These are phyloP conservation scores for Penicillium sp. DNA, from an alignment of 2,329 filamentous ascomycete genomes.

Conservation along the genomic window DNA sequence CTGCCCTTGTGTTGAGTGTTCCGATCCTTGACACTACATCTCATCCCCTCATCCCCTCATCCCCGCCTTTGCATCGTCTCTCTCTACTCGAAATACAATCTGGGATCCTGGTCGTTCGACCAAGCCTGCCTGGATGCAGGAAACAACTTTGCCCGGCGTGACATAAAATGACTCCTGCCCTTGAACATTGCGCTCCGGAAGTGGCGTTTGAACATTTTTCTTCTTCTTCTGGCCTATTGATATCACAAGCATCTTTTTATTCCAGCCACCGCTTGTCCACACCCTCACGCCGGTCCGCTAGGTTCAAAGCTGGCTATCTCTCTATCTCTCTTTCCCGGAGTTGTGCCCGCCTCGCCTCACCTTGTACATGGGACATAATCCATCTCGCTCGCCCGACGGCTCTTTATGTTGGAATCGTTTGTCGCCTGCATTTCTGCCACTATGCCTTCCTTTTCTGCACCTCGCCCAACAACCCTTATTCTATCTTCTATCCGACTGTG, in stretches of 20 bases:
- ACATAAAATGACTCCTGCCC: conserved; percentile 5
- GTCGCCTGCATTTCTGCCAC: not conserved
- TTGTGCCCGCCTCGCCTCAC: not conserved
- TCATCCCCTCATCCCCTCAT: not conserved
- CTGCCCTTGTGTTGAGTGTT: not conserved
- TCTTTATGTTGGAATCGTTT: not conserved
- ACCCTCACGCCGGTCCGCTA: not conserved
- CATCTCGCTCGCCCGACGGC: not conserved
- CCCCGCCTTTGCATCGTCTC: not conserved
- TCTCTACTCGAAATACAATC: not conserved
- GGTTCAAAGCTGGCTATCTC: not conserved
- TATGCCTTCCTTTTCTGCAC: conserved; percentile 16
- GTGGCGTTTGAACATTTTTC: conserved; percentile 21
- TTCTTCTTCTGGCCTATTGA: conserved; percentile 5
- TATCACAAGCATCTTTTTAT: conserved; percentile 7
- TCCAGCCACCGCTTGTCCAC: not conserved
- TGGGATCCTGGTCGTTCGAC: conserved; percentile 11
- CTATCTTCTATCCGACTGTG: not conserved
- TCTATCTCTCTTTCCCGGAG: not conserved
- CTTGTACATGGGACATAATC: conserved; percentile 13
- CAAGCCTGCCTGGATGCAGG: conserved; percentile 21
- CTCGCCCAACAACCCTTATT: not conserved
- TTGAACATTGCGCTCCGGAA: conserved; percentile 23
- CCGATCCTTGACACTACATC: not conserved
- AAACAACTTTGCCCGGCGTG: conserved; percentile 5